A percentile compares a stretch with the other conserved stretches of the same genome.
These are phyloP conservation scores for Chenopodium suecicum DNA, from an alignment of 148 eudicot genomes.

Conservation along the genomic window DNA sequence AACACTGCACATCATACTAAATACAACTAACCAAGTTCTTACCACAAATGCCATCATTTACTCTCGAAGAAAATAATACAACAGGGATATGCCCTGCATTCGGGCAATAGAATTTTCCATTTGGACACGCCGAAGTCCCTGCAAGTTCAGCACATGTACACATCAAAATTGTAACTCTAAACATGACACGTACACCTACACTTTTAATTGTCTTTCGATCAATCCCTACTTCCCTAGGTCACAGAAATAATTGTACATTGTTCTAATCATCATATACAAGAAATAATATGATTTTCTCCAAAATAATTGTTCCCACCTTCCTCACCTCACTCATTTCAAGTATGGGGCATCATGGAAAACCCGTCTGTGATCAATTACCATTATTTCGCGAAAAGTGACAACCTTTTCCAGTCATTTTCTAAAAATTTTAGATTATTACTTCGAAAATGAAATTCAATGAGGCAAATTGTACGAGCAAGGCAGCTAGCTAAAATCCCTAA, in stretches of 20 bases:
- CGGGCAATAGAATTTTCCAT: slow-evolving; percentile 73
- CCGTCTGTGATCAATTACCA: background rate
- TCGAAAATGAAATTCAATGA: background rate
- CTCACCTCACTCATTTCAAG: too few species aligned
- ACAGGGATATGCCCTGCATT: slow-evolving; percentile 85
- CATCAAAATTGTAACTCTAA: slow-evolving; percentile 10
- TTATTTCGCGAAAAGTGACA: background rate
- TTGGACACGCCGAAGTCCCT: slow-evolving; percentile 99
- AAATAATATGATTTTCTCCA: background rate
- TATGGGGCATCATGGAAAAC: background rate
- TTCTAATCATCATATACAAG: background rate
- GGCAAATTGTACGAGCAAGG: background rate
- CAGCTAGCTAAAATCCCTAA: background rate
- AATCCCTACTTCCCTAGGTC: background rate
- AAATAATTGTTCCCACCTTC: too few species aligned
- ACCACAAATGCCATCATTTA: slow-evolving; percentile 98
- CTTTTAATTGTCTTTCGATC: background rate
- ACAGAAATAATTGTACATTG: background rate
- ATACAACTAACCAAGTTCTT: slow-evolving; percentile 27
- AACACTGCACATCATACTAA: background rate
- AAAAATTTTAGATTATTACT: background rate
- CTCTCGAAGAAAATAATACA: slow-evolving; percentile 71
- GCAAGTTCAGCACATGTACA: slow-evolving; percentile 30
- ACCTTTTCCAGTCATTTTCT: too few species aligned
- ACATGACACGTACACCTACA: background rate